phyloP scores from a whole-genome alignment of 495 filamentous ascomycete species.

The Aspergillus affinis region DNA sequence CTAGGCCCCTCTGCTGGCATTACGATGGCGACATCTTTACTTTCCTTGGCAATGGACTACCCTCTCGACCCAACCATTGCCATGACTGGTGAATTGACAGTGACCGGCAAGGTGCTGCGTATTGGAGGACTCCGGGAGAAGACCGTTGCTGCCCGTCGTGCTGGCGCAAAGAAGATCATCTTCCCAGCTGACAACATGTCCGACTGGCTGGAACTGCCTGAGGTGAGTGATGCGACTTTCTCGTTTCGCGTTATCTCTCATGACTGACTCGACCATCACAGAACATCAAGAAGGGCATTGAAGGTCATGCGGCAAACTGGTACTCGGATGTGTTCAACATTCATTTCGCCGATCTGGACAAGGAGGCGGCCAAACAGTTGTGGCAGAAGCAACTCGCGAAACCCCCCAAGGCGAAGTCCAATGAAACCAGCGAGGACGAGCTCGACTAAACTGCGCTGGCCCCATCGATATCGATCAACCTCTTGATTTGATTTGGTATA shows the following conservation, averaged over 20 bases:
- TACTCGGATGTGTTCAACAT: slow-evolving; percentile 92
- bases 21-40: slow-evolving; percentile 91
- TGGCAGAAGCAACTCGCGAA: slow-evolving; percentile 73
- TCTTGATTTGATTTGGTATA: slow-evolving; percentile 16
- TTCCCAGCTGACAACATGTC: slow-evolving; percentile 93
- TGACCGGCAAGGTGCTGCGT: slow-evolving; percentile 94
- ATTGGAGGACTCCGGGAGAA: slow-evolving; percentile 98
- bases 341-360: slow-evolving; percentile 82
- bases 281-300: slow-evolving; percentile 96
- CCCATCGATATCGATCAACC: slow-evolving; percentile 2
- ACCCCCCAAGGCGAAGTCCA: slow-evolving; percentile 48
- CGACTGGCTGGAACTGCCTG: slow-evolving; percentile 97
- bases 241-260: slow-evolving; percentile 6
- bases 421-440: slow-evolving; percentile 40
- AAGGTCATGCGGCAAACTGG: slow-evolving; percentile 87
- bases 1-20: slow-evolving; percentile 84
- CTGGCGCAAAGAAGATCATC: slow-evolving; percentile 91
- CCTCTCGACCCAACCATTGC: slow-evolving; percentile 83
- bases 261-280: slow-evolving; percentile 36
- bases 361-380: slow-evolving; percentile 63
- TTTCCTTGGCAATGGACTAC: slow-evolving; percentile 78
- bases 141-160: slow-evolving; percentile 93
- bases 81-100: slow-evolving; percentile 98
- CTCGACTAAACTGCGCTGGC: slow-evolving; percentile 27
- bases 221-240: slow-evolving; percentile 54